Conservation (phyloP, 164 flowering plant genomes). For the Aristolochia fimbriata region DNA sequence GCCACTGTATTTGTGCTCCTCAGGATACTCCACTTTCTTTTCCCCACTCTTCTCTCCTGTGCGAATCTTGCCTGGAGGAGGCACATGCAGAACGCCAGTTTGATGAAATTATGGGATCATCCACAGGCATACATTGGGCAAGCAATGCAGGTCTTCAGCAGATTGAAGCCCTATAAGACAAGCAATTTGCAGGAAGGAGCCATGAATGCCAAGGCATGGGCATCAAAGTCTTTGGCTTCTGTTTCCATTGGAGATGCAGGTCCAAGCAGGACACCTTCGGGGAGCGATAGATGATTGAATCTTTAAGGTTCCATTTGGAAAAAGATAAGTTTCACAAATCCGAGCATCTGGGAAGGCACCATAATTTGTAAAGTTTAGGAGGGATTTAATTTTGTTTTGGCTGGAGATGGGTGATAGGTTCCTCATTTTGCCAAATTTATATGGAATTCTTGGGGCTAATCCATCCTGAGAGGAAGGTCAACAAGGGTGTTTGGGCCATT, state of each 20-base stretch:
- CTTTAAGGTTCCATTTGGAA: background rate
- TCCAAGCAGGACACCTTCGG: constrained; percentile 27
- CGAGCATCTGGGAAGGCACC: no score
- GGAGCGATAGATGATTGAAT: constrained; percentile 12
- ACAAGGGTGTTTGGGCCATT: background rate
- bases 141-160: constrained; percentile 37
- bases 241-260: constrained; percentile 84
- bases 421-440: background rate
- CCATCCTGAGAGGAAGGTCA: no score
- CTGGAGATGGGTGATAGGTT: no score
- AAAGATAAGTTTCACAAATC: no score
- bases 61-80: constrained; percentile 16
- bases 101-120: constrained; percentile 47
- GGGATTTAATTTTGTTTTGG: no score
- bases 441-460: background rate
- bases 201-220: constrained; percentile 79
- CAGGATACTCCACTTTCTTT: constrained; percentile 45
- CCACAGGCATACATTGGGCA: constrained; percentile 36
- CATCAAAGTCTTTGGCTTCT: constrained; percentile 82
- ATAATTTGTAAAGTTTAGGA: no score
- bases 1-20: constrained; percentile 69
- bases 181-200: constrained; percentile 86
- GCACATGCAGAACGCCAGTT: constrained; percentile 25
- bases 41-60: constrained; percentile 27
- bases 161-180: constrained; percentile 55